Percentiles rank a stretch among this genome's conserved stretches.
Evolutionary conservation across 2,329 filamentous ascomycete genomes (phyloP).

Genomic region (Fusarium setosum): DNA sequence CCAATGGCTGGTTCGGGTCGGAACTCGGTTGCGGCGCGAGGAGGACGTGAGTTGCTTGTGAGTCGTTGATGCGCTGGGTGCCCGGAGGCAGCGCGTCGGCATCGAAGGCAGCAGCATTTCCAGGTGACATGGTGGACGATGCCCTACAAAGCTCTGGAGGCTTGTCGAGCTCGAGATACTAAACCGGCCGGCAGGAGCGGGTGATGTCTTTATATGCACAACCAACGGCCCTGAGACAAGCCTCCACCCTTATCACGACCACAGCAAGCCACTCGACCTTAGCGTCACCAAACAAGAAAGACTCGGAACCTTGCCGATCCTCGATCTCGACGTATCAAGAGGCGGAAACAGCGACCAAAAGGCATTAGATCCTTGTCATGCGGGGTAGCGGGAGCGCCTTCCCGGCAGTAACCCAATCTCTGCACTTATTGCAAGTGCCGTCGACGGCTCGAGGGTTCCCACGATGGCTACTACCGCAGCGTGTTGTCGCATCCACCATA

Average conservation of each 20-base stretch:
- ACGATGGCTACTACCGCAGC: too few species aligned
- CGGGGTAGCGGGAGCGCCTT: not conserved
- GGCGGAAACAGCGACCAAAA: not conserved
- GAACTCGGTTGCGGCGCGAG: constrained; percentile 31
- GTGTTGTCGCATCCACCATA: too few species aligned
- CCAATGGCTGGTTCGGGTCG: constrained; percentile 33
- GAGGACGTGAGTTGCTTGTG: constrained; percentile 18
- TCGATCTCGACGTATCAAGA: not conserved
- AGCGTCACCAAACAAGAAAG: too few species aligned
- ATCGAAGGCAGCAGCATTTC: not conserved
- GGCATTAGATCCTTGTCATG: not conserved
- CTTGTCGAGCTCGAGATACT: not conserved
- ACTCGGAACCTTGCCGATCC: not conserved
- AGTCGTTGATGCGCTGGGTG: constrained; percentile 29
- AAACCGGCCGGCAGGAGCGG: too few species aligned
- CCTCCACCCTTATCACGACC: not conserved
- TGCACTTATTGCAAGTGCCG: not conserved
- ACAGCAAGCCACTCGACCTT: too few species aligned
- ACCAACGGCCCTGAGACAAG: not conserved
- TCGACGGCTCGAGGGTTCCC: too few species aligned
- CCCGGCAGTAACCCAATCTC: not conserved
- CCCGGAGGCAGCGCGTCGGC: constrained; percentile 20
- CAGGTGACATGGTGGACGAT: not conserved
- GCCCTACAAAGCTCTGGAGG: not conserved
- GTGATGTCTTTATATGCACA: not conserved